Percentiles rank a stretch among this genome's conserved stretches.
phyloP scores from a whole-genome alignment of 768 basidiomycete genomes.

The Tubosaeta brunneosetosa region DNA sequence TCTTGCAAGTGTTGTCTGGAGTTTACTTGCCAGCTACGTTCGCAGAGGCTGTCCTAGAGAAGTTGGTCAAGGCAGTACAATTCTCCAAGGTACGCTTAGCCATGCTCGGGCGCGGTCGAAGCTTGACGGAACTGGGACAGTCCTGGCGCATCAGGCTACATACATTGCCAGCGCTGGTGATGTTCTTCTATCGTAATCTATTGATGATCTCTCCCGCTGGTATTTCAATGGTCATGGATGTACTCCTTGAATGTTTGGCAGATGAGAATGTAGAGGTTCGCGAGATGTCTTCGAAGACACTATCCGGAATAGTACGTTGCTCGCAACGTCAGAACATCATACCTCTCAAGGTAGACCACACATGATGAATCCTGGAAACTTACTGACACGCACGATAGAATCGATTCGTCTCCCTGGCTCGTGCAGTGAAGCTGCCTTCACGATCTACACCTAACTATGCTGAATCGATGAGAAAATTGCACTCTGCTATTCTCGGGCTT shows the following conservation, averaged over 20 bases:
- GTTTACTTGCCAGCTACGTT: constrained; percentile 69
- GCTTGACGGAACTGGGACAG: constrained; percentile 35
- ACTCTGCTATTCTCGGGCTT: constrained; percentile 91
- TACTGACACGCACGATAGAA: constrained; percentile 43
- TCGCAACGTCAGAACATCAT: constrained; percentile 86
- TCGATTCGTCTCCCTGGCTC: constrained; percentile 68
- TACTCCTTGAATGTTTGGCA: constrained; percentile 74
- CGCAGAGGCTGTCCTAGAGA: constrained; percentile 53
- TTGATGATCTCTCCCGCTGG: constrained; percentile 65
- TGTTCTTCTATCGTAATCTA: constrained; percentile 90
- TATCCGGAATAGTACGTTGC: constrained; percentile 84
- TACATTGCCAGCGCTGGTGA: constrained; percentile 80
- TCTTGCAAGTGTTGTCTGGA: constrained; percentile 78
- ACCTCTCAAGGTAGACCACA: constrained; percentile 62
- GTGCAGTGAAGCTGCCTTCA: constrained; percentile 58
- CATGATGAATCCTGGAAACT: neutral
- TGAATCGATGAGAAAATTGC: constrained; percentile 66
- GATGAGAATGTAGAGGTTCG: constrained; percentile 94
- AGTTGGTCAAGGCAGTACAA: constrained; percentile 68
- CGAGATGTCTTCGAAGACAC: constrained; percentile 81
- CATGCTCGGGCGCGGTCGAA: constrained; percentile 1
- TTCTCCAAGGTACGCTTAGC: constrained; percentile 58
- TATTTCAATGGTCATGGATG: constrained; percentile 72
- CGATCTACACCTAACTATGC: constrained; percentile 69
- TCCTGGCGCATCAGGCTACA: constrained; percentile 90